These are phyloP conservation scores for Globisporangium nagaii DNA, from an alignment of 352 stramenopile species.

Conservation along the genomic window DNA sequence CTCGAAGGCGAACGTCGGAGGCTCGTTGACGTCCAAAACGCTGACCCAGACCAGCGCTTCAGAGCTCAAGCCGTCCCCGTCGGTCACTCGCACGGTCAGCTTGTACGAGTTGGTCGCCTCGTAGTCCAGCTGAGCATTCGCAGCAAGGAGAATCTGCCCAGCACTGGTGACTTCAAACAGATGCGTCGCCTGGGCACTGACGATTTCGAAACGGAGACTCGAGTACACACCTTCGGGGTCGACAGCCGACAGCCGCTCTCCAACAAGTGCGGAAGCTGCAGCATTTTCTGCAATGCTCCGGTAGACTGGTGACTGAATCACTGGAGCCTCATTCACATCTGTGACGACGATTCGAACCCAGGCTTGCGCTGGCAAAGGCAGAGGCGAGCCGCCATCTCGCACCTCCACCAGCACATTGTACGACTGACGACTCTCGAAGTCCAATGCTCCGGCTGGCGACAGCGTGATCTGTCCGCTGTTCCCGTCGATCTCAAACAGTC, in stretches of 20 bases:
- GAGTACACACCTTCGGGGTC: conserved; percentile 1
- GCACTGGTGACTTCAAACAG: conserved; percentile 5
- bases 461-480: conserved; percentile 1
- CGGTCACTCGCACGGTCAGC: conserved; percentile 17
- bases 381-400: neutral
- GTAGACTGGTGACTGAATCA: neutral
- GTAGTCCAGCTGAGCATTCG: conserved; percentile 5
- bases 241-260: neutral
- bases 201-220: conserved; percentile 4
- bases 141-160: conserved; percentile 1
- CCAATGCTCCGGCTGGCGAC: neutral
- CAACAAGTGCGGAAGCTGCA: neutral
- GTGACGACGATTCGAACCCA: conserved; percentile 3
- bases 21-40: conserved; percentile 27
- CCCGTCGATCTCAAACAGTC: conserved; percentile 1
- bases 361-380: neutral
- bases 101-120: conserved; percentile 12
- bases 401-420: conserved; percentile 8
- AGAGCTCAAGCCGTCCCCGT: conserved; percentile 13
- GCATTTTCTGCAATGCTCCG: conserved; percentile 5
- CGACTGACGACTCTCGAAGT: neutral
- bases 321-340: conserved; percentile 4
- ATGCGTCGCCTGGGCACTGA: neutral
- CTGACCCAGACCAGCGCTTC: conserved; percentile 12
- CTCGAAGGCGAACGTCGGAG: conserved; percentile 12